phyloP scores from a whole-genome alignment of 495 filamentous ascomycete species.

The Ramalina intermedia region DNA sequence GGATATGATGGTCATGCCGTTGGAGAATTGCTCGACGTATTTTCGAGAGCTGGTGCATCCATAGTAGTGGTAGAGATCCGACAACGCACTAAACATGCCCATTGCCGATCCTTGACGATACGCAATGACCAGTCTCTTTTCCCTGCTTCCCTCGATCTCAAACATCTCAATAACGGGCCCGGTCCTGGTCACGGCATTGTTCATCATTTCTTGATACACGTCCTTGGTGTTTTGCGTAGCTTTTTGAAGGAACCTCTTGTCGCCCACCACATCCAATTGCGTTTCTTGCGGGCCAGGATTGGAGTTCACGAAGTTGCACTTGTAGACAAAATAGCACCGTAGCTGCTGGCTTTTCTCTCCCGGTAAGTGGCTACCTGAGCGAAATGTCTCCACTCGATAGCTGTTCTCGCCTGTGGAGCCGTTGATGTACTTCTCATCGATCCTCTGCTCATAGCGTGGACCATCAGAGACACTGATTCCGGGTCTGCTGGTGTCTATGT shows the following conservation, averaged over 20 bases:
- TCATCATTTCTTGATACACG: constrained; percentile 86
- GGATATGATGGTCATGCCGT: constrained; percentile 92
- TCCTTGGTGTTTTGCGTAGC: constrained; percentile 89
- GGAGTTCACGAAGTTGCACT: constrained; percentile 77
- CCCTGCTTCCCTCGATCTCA: constrained; percentile 77
- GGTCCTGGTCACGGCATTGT: constrained; percentile 62
- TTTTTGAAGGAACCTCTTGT: constrained; percentile 88
- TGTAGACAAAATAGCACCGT: constrained; percentile 96
- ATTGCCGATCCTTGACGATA: constrained; percentile 86
- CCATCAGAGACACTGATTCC: constrained; percentile 61
- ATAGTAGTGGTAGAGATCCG: constrained; percentile 97
- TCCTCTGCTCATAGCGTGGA: constrained; percentile 80
- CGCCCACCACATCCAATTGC: constrained; percentile 77
- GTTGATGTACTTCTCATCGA: constrained; percentile 91
- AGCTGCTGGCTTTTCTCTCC: constrained; percentile 66
- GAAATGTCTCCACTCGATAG: constrained; percentile 94
- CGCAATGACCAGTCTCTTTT: constrained; percentile 87
- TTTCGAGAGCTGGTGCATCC: constrained; percentile 91
- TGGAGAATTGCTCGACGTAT: constrained; percentile 98
- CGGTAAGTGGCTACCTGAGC: constrained; percentile 59
- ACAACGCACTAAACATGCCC: constrained; percentile 88
- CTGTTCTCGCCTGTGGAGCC: constrained; percentile 45
- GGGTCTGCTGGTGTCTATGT: constrained; percentile 92
- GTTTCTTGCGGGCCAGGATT: constrained; percentile 60
- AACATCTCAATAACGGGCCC: constrained; percentile 97